Evolutionary conservation across 441 rosid genomes (phyloP), one percentile per base, ranked within the genome.

Genomic region (Corymbia citriodora): DNA sequence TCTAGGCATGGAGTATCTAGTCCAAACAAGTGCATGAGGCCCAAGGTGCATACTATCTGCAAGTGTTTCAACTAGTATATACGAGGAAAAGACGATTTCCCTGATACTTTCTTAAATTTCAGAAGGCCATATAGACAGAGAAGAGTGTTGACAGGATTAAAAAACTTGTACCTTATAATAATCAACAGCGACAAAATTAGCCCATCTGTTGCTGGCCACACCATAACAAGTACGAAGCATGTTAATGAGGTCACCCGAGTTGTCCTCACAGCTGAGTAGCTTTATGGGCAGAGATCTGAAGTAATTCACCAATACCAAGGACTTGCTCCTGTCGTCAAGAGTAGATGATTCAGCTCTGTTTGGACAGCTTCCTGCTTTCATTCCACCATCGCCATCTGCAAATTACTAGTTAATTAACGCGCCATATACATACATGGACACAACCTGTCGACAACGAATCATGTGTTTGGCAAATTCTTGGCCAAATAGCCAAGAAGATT

Each of bases 331-430:
- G 74, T 94, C 97, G 83, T 92, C 50, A 13, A 94, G 89, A 4
- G 91, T 53, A 17, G 93, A 19, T 5, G 97, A 95, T 54, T 95
- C 96, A 29, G 50, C 94, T 55, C 96, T 92, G n/a, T 93, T 94
- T 15, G 93, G 89, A 87, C 97, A 95, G 29, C 82, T 91, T 83
- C 88, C 79, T 27, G 89, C 92, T 31, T 95, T 68, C 96, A 95
- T 95, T 52, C 98, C 97, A 10, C 92, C 91, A 88, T 96, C 89
- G 8, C 99, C 99, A 93, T 96, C 98, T 97, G 92, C 92, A 90
- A 83, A 92, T 83, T 17, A 53, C 16, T 87, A 55, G 54, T n/a
- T 23, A 29, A 31, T 53, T 33, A 87, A 36, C 1, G 2, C 9
- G 6, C 52, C 68, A 87, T 55, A 10, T 48, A 23, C 65, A 55